Conservation (phyloP, 176 grass and related monocot genomes). For the Panicum miliaceum region DNA sequence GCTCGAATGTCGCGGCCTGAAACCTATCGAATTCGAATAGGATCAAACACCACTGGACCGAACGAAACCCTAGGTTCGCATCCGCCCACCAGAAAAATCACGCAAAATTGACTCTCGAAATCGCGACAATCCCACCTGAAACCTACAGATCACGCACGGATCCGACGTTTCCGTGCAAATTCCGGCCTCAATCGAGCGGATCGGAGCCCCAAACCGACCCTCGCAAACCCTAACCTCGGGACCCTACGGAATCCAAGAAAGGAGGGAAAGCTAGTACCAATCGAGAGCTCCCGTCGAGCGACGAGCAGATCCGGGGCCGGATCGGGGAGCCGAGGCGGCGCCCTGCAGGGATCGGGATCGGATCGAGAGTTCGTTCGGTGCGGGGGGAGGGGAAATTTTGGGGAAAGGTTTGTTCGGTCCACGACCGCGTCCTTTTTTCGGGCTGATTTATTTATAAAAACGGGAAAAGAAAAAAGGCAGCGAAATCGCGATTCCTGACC, state of each 20-base stretch:
- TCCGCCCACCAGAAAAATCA: slow-evolving; percentile 22
- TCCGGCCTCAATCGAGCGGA: slow-evolving; percentile 34
- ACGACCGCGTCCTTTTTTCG: slow-evolving; percentile 38
- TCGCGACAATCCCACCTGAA: not conserved
- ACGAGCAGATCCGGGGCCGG: slow-evolving; percentile 29
- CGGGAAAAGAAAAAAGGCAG: slow-evolving; percentile 22
- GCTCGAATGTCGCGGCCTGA: not conserved
- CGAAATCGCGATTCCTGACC: slow-evolving; percentile 33
- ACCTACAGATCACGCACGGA: not conserved
- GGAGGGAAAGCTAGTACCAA: slow-evolving; percentile 26
- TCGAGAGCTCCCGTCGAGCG: slow-evolving; percentile 31
- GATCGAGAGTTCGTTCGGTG: slow-evolving; percentile 28
- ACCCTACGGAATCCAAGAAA: slow-evolving; percentile 32
- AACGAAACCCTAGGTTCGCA: slow-evolving; percentile 39
- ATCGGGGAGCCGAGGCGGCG: slow-evolving; percentile 13
- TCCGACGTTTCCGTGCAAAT: not conserved
- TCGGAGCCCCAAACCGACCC: slow-evolving; percentile 16
- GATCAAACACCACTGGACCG: not conserved
- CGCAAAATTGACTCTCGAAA: slow-evolving; percentile 15
- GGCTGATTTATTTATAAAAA: slow-evolving; percentile 51
- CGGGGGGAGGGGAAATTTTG: slow-evolving; percentile 40
- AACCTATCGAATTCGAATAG: not conserved
- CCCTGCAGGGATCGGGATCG: slow-evolving; percentile 29
- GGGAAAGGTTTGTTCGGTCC: slow-evolving; percentile 56
- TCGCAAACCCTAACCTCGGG: slow-evolving; percentile 50